Percentiles rank a stretch among this genome's conserved stretches.
Conservation (phyloP, 352 stramenopile species). For the Phytopythium helicoides region DNA sequence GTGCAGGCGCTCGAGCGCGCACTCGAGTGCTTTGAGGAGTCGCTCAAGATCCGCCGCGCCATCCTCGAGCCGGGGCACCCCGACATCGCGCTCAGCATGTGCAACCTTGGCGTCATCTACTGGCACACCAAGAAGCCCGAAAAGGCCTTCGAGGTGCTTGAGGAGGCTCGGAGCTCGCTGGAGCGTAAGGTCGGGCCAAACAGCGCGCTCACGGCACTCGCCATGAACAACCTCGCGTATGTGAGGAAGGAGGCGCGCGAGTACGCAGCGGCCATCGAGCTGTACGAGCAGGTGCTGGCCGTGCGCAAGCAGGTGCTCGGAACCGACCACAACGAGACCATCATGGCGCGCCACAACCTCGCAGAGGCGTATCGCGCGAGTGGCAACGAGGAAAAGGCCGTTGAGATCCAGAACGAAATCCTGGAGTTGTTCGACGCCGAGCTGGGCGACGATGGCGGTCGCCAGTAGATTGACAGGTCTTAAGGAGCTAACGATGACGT, state of each 20-base stretch:
- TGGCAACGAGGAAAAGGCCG: slow-evolving; percentile 74
- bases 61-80: slow-evolving; percentile 74
- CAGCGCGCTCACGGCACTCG: slow-evolving; percentile 67
- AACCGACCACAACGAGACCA: slow-evolving; percentile 69
- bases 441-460: slow-evolving; percentile 16
- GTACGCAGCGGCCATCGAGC: slow-evolving; percentile 60
- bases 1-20: slow-evolving; percentile 61
- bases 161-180: slow-evolving; percentile 56
- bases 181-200: slow-evolving; percentile 53
- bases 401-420: slow-evolving; percentile 80
- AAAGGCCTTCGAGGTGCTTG: slow-evolving; percentile 60
- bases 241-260: slow-evolving; percentile 73
- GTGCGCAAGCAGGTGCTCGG: slow-evolving; percentile 65
- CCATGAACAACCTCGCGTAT: slow-evolving; percentile 83
- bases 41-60: slow-evolving; percentile 63
- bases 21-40: slow-evolving; percentile 78
- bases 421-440: slow-evolving; percentile 69
- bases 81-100: slow-evolving; percentile 80
- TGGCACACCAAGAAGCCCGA: slow-evolving; percentile 80
- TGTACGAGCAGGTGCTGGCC: slow-evolving; percentile 68
- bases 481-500: background rate
- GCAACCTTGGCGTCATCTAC: slow-evolving; percentile 78
- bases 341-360: slow-evolving; percentile 82
- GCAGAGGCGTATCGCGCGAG: slow-evolving; percentile 73
- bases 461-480: too few species aligned